Evolutionary conservation across 139 green algal genomes (phyloP), one percentile per base, ranked within the genome.

Genomic region (Micractinium conductrix): DNA sequence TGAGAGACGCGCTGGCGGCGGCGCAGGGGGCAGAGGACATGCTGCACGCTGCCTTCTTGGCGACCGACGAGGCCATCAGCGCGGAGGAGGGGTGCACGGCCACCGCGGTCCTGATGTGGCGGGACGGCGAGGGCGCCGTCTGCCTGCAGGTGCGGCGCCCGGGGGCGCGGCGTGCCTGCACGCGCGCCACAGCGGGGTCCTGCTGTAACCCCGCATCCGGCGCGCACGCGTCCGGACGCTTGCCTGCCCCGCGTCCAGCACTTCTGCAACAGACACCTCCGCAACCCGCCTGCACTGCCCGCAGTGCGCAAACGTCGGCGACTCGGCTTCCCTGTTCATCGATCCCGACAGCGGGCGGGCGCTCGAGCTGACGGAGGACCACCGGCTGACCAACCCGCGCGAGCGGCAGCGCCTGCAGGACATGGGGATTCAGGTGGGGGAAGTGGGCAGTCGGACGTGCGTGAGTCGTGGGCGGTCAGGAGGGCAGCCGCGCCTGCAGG

Each of bases 271-370:
- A 14, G 38, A 55, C 69, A 9, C 24, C 71, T 43, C 71, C 12
- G 35, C 68, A 30, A 22, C 68, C 68, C 68, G 16, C 12, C 35
- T 45, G 37, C 73, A 26, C 44, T 30, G 10, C 16, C 68, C n/a
- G 22, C 92, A 96, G 86, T 78, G 84, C 2, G 93, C 90, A 33
- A 96, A 96, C 62, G 92, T 96, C 28, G 93, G 93, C 33, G 93
- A 96, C 87, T 96, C 92, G 19, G 79, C 89, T 2, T 85, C 84
- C 10, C 44, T 92, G 9, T 87, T 89, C 38, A 76, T 85, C 24
- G 67, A 88, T 74, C 55, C 30, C 35, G 62, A 14, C 37, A 50
- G 55, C 30, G 33, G 65, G 30, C 53, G 48, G 65, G 48, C 44
- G 50, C 8, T 43, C 17, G 68, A 85, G 58, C 60, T 95, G 73